phyloP scores from a whole-genome alignment of 2,329 filamentous ascomycete species.

The Exophiala aquamarina region DNA sequence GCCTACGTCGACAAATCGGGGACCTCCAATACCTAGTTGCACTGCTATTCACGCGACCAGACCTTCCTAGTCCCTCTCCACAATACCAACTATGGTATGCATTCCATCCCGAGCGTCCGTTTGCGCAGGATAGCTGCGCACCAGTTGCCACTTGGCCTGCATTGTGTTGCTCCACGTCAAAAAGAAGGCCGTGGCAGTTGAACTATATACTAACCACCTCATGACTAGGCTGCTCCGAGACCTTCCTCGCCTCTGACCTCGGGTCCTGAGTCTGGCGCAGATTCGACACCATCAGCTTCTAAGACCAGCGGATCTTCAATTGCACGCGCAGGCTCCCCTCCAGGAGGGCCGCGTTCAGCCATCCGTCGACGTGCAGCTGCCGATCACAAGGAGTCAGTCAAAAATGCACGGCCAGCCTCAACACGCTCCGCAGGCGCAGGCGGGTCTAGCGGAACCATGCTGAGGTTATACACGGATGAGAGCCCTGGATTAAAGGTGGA shows the following conservation, averaged over 20 bases:
- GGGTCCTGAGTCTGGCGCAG: slow-evolving; percentile 45
- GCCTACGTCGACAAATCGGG: too few species aligned
- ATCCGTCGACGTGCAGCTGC: slow-evolving; percentile 94
- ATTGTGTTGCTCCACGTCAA: too few species aligned
- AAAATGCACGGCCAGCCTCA: slow-evolving; percentile 88
- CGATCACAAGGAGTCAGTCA: slow-evolving; percentile 95
- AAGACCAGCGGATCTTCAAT: slow-evolving; percentile 66
- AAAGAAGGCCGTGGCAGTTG: too few species aligned
- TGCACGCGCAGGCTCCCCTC: slow-evolving; percentile 79
- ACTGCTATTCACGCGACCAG: too few species aligned
- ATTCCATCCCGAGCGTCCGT: too few species aligned
- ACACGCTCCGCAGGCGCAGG: slow-evolving; percentile 92
- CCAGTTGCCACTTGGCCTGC: too few species aligned
- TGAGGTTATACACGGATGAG: slow-evolving; percentile 98
- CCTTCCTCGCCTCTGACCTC: slow-evolving; percentile 46
- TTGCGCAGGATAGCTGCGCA: too few species aligned
- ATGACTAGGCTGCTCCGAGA: slow-evolving; percentile 17
- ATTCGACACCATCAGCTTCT: slow-evolving; percentile 48
- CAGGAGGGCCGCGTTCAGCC: slow-evolving; percentile 90
- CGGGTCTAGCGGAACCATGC: slow-evolving; percentile 96
- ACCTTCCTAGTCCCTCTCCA: too few species aligned
- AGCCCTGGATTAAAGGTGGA: slow-evolving; percentile 96
- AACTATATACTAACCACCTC: not conserved
- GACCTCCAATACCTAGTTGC: too few species aligned
- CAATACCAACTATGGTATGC: too few species aligned